Base-by-base conservation (phyloP, 2,329 filamentous ascomycete genomes). In the Blumeria graminis region DNA sequence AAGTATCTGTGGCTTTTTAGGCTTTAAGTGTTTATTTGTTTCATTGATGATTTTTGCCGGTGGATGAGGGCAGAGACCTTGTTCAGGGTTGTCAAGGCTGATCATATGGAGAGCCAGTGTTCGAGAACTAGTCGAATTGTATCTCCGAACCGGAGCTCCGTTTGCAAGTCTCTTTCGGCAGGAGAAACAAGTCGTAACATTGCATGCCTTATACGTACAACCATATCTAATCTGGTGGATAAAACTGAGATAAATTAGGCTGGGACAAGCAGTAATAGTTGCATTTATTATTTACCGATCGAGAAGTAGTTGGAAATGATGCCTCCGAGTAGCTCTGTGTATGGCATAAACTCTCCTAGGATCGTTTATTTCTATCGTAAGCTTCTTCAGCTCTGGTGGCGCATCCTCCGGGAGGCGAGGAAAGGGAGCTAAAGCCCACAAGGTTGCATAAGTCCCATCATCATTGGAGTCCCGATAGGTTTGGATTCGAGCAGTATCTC, bases 161-260 rank as follows among this genome's bases (percentile, higher is more conserved):
- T 76, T 77, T 32, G 78, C 76, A 43, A 81, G 70, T 61, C 84
- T 77, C 67, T 77, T 83, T 56, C 84, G 80, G 66, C 78, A 87
- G 59, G 81, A 87, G 64, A 90, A 83, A 70, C 88, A 94, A 13
- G 86, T 90, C 13, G 86, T 70, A 1, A 81, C 90, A 38, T 72
- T 73, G 69, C 88, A 94, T 55, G 74, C 71, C 56, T 74, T 71
- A 60, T 76, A 77, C 59, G 78, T 78, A 66, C 88, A 94, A 60
- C 88, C 88, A 61, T 84, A 76, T 57, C 87, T 78, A n/a, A 94
- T 77, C 69, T 94, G 88, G 36, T 77, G 72, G 54, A 89, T 80
- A 65, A 85, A 93, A 63, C 85, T 90, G 60, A 28, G n/a, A 18
- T 36, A 57, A 38, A 33, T 58, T 36, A 60, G 50, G 9, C n/a